phyloP scores from a whole-genome alignment of 2,329 filamentous ascomycete genomes.

The Moelleriella libera region DNA sequence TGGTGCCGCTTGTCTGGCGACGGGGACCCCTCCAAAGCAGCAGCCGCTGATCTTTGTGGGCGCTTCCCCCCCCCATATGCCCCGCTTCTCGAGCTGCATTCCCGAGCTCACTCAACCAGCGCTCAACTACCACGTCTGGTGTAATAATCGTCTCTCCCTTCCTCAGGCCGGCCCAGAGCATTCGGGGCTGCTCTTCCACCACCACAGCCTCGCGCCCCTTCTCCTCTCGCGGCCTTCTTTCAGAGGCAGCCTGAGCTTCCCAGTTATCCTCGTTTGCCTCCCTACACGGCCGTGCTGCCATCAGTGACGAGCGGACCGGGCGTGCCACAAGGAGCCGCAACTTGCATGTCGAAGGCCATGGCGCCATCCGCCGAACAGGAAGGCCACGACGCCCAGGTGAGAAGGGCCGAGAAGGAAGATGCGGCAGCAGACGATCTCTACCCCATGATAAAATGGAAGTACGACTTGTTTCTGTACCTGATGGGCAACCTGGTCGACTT shows the following conservation, averaged over 20 bases:
- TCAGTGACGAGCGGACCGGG: no score
- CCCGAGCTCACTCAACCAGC: not conserved
- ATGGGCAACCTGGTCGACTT: constrained; percentile 80
- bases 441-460: constrained; percentile 60
- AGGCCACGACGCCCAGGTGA: constrained; percentile 39
- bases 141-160: no score
- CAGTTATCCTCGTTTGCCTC: not conserved
- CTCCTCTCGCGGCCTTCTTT: not conserved
- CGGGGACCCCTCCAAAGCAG: no score
- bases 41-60: no score
- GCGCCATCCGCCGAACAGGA: constrained; percentile 6
- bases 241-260: no score
- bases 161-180: no score
- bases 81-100: not conserved
- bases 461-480: constrained; percentile 64
- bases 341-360: constrained; percentile 1
- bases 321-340: not conserved
- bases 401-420: constrained; percentile 22
- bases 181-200: no score
- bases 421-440: constrained; percentile 38
- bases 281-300: not conserved
- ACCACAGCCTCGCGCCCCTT: not conserved
- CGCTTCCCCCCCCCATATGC: not conserved
- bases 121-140: not conserved
- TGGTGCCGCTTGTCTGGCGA: no score